Base-by-base conservation (phyloP, 257 asterid species). In the Plantago ovata region DNA sequence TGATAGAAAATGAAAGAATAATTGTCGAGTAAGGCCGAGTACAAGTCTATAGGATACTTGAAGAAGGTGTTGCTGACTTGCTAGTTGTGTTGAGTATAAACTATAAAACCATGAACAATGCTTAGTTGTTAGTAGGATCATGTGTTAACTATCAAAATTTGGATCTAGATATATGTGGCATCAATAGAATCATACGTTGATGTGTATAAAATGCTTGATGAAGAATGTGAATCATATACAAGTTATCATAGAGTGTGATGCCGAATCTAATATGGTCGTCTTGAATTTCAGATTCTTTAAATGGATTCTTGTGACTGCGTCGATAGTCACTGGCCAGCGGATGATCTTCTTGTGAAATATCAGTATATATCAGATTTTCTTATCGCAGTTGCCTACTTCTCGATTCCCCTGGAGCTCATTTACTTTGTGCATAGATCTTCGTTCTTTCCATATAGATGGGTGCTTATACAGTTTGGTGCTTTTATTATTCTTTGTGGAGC, bases 401-500 rank as follows among this genome's bases (percentile, higher is more conserved):
- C 88, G 62, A 85, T 82, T 60, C 87, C 90, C 12, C 47, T 85
- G 68, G 94, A 85, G 74, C 85, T 85, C 56, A 76, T 82, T 38
- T 85, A 82, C 77, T 85, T 85, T 40, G 87, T 85, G 43, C 82
- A 82, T 10, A 76, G 63, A 70, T 74, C 94, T 36, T 69, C 88
- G 24, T 76, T 77, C 84, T 82, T 85, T 68, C 94, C 94, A 0
- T 85, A 85, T 63, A 64, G 87, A 82, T 85, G 91, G 91, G 91
- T 85, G 53, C 73, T 85, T 28, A 78, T 85, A 70, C 91, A 82
- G 67, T 85, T 85, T 62, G 87, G 91, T 33, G 91, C 88, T 39
- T 85, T 85, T 55, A 85, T 85, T 53, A 64, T 80, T 60, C 86
- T 85, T 12, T 85, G 94, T 62, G 94, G 94, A 67, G 91, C 91